phyloP scores from a whole-genome alignment of 345 rosid species.

The Punica granatum region DNA sequence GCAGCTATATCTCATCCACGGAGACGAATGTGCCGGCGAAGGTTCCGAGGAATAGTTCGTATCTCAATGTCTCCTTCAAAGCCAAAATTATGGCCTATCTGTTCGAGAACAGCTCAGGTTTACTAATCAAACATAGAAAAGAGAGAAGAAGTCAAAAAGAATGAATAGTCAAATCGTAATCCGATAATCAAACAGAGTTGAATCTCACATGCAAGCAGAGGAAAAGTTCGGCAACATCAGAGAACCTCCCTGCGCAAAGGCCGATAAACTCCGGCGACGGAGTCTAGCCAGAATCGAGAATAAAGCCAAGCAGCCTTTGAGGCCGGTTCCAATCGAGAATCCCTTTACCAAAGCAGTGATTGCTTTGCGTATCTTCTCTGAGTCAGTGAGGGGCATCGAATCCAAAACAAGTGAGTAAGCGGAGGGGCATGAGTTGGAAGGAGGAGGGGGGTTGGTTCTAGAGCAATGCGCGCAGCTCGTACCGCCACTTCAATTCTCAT shows the following conservation, averaged over 20 bases:
- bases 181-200: background rate
- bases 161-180: background rate
- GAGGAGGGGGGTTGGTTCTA: constrained; percentile 21
- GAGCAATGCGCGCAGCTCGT: constrained; percentile 30
- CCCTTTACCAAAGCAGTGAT: constrained; percentile 67
- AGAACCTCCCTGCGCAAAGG: constrained; percentile 29
- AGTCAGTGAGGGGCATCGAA: constrained; percentile 28
- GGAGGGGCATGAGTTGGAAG: constrained; percentile 21
- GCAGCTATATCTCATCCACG: constrained; percentile 69
- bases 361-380: constrained; percentile 61
- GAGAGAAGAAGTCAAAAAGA: background rate
- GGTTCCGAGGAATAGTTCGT: constrained; percentile 84
- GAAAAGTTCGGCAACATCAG: background rate
- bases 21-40: constrained; percentile 86
- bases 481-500: constrained; percentile 11
- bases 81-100: constrained; percentile 59
- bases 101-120: constrained; percentile 47
- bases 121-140: constrained; percentile 28
- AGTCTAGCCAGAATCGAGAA: constrained; percentile 68
- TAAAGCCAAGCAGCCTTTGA: constrained; percentile 85
- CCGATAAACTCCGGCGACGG: constrained; percentile 45
- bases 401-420: constrained; percentile 15
- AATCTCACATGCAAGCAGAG: constrained; percentile 2
- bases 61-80: constrained; percentile 78
- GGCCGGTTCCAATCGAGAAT: constrained; percentile 88